Evolutionary conservation across 1,139 yeast genomes (phyloP), one percentile per base, ranked within the genome.

Genomic region (Pichia sorboxylosa): DNA sequence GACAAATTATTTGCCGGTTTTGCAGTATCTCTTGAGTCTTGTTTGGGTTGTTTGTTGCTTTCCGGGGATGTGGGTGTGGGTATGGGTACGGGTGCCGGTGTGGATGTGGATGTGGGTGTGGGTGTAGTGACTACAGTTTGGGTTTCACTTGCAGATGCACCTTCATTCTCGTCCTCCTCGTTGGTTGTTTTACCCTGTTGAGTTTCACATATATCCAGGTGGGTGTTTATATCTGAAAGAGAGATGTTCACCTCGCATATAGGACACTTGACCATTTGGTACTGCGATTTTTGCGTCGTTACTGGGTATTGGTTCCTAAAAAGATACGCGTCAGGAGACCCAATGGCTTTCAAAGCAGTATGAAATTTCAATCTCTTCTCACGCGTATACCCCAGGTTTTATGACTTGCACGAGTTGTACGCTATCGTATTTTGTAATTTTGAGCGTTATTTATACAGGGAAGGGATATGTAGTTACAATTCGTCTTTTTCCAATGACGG

Each of bases 211-310:
- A 26, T 26, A 30, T 55, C 59, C 19, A 54, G 32, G 34, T 55
- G 59, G 15, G 36, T 30, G 28, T 55, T 52, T 10, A 55, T 54
- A 9, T 36, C 27, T 5, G 38, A 43, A 2, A 54, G 31, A 10
- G 43, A 44, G 3, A 53, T 40, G 2, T 49, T 46, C 16, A 40
- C 38, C 3, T 40, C 22, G 29, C 59, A 55, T 6, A 54, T 46
- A 2, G 59, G 59, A 31, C 59, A 55, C 18, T 35, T 27, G 1
- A 52, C 57, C 58, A 53, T 52, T 23, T 20, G 8, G 22, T 20
- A 20, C 10, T n/a, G n/a, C n/a, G n/a, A n/a, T n/a, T n/a, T n/a
- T n/a, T n/a, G n/a, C n/a, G n/a, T n/a, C n/a, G n/a, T n/a, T n/a
- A n/a, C n/a, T n/a, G n/a, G n/a, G n/a, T n/a, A n/a, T n/a, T n/a